Conservation (phyloP, 2,329 filamentous ascomycete genomes). For the Ambrosiella cleistominuta region DNA sequence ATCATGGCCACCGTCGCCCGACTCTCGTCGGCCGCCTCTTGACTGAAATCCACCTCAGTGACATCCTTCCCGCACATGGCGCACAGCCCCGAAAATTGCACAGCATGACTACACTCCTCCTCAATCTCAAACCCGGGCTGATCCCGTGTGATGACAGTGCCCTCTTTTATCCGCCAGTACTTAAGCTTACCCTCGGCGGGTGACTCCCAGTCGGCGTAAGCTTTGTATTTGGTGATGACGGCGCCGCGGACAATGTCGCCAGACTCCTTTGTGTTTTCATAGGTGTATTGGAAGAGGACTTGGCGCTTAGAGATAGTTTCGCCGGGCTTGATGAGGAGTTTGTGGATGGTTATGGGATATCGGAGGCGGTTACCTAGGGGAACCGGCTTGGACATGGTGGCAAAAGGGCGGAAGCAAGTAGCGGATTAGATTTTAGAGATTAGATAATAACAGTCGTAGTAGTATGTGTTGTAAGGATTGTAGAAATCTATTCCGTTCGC, state of each 20-base stretch:
- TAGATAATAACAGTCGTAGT: background rate
- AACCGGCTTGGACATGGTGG: conserved; percentile 28
- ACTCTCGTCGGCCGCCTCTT: conserved; percentile 57
- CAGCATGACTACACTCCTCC: conserved; percentile 77
- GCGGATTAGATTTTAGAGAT: background rate
- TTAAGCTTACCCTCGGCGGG: conserved; percentile 64
- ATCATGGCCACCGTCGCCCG: conserved; percentile 90
- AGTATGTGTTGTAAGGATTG: background rate
- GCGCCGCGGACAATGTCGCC: conserved; percentile 45
- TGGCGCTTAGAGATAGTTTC: conserved; percentile 62
- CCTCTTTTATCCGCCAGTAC: conserved; percentile 57
- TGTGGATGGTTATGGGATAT: conserved; percentile 86
- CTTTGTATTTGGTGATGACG: conserved; percentile 50
- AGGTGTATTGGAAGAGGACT: conserved; percentile 72
- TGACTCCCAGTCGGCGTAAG: conserved; percentile 61
- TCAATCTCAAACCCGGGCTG: conserved; percentile 55
- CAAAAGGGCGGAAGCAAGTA: no score
- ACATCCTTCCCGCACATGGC: conserved; percentile 90
- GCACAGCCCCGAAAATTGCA: conserved; percentile 83
- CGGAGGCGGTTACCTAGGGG: conserved; percentile 47
- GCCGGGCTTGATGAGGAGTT: conserved; percentile 59
- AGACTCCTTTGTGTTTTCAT: conserved; percentile 60
- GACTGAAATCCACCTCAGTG: conserved; percentile 77
- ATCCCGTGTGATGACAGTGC: conserved; percentile 43
- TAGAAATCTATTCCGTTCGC: background rate